These are phyloP conservation scores for Poteriospumella lacustris DNA, from an alignment of 108 stramenopile species.

Conservation along the genomic window DNA sequence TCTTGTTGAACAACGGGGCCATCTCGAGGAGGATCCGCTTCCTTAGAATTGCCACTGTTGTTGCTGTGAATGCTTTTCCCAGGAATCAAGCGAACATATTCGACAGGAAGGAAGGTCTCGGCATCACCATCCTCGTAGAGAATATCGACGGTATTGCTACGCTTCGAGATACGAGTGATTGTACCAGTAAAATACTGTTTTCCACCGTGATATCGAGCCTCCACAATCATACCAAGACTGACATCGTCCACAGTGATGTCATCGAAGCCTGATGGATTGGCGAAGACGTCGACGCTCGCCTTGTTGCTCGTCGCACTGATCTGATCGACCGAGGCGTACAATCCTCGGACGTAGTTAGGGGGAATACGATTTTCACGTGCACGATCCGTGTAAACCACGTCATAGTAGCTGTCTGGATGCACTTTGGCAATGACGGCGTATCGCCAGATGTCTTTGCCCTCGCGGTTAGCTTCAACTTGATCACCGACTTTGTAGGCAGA, in stretches of 20 bases:
- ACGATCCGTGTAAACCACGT: background rate
- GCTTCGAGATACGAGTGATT: background rate
- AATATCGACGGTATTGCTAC: background rate
- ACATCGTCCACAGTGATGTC: too few relatives aligned
- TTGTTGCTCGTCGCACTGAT: background rate
- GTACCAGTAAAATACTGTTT: background rate
- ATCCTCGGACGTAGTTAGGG: background rate
- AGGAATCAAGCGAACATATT: background rate
- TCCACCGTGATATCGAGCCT: background rate
- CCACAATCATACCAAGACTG: background rate
- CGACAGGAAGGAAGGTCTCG: background rate
- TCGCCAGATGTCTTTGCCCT: background rate
- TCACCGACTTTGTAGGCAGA: background rate
- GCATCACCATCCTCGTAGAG: slow-evolving; percentile 1
- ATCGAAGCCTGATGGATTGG: too few relatives aligned
- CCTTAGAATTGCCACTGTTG: background rate
- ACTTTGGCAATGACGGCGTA: background rate
- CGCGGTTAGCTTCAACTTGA: background rate
- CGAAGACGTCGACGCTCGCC: too few relatives aligned
- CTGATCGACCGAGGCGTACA: background rate
- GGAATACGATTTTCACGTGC: background rate
- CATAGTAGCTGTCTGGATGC: background rate
- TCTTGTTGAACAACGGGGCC: background rate
- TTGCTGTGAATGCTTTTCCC: background rate
- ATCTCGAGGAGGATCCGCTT: background rate